Base-by-base conservation (phyloP, 495 filamentous ascomycete genomes). In the Clavariopsis aquatica region DNA sequence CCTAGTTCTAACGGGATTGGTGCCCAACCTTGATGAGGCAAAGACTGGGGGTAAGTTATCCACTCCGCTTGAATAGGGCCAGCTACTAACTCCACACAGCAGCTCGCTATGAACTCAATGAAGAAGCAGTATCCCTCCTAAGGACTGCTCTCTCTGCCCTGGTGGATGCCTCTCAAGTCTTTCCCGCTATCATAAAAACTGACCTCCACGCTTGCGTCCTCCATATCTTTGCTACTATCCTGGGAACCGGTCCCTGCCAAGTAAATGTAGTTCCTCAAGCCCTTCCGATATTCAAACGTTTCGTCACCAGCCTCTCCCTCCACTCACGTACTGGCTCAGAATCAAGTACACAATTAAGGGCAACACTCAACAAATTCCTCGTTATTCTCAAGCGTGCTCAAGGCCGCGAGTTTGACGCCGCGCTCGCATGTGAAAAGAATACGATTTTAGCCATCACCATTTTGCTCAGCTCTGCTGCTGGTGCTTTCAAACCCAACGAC, bases 161-260 rank as follows among this genome's bases (percentile, higher is more conserved):
- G 1, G 94, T 97, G 0, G 91, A 97, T 68, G 91, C 93, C 0
- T 91, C 95, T 8, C 89, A 93, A 51, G 91, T 97, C 17, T 99
- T 99, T 77, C 94, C 94, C 0, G 86, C 89, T 0, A 90, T 99
- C 66, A 99, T 99, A 77, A 92, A 92, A 74, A 92, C 92, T 52
- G 94, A 99, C 74, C 83, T 99, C 10, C 91, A 99, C 73, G 93
- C 94, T 47, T 96, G 93, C 72, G 96, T 98, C 68, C 81, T 98
- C 34, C 93, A 99, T 76, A 96, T 98, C 24, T 98, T 98, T 73
- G 88, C 88, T 45, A 96, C 90, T 4, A 95, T 97, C 52, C 87
- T 99, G 5, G 88, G 89, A 15, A 96, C 91, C 0, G 86, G 89
- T 1, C 80, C 87, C 26, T 97, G 93, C 71, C 95, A 98, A 77